Base-by-base conservation (phyloP, 1,139 yeast genomes). In the Ashbya aceris region DNA sequence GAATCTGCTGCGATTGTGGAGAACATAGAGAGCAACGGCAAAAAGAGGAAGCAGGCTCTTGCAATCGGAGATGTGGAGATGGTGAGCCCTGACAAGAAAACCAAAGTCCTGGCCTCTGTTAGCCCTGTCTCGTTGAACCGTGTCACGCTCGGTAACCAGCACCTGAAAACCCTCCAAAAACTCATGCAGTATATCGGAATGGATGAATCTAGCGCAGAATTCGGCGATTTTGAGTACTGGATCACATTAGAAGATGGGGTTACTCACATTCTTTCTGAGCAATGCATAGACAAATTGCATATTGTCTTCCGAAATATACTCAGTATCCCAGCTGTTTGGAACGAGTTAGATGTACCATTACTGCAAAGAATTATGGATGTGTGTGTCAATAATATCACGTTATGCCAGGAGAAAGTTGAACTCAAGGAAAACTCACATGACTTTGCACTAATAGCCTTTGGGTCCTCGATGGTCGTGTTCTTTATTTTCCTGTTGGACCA, bases 381-480 rank as follows among this genome's bases (percentile, higher is more conserved):
- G 5, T 46, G 58, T 41, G 42, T 51, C 4, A 31, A 40, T 8
- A 58, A 54, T 40, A 50, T 58, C 9, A 40, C 12, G 10, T 17
- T 37, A 10, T 36, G 44, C 12, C 37, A 34, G 23, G 31, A 32
- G 8, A 8, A 23, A 10, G 35, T 32, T 8, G 33, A 36, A 5
- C 31, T 40, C 30, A 33, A 27, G 11, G 13, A 28, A 10, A 27
- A 35, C 9, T 26, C 38, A 31, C 4, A 7, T 44, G 17, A 32
- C 36, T 51, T 13, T 46, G 43, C n/a, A 65, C 61, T 42, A 9
- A 8, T 38, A 7, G 63, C 68, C 1, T 59, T 67, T 35, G 51
- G 58, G 13, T 67, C 77, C 0, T 56, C 70, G 0, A 62, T 66
- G n/a, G 54, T 73, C 2, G 55, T 74, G 6, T 55, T 77, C 40